Evolutionary conservation across 371 early-diverging fungal genomes (phyloP), one percentile per base, ranked within the genome.

Genomic region (Parasitella parasitica): DNA sequence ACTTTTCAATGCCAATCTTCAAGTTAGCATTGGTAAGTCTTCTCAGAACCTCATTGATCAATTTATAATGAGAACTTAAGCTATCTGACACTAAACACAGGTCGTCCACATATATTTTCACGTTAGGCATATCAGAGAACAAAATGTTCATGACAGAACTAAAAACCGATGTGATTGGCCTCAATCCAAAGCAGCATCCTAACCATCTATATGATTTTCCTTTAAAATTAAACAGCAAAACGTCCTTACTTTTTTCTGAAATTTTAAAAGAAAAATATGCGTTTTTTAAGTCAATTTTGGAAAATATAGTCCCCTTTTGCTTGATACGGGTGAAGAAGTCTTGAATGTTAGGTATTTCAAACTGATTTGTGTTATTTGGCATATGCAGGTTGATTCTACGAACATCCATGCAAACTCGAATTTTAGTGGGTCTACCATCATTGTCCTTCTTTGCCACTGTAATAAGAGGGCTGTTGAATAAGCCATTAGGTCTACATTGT

Each of bases 181-280:
- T 70, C 2, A 77, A 18, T 1, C 73, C 71, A 57, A 72, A 72
- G 2, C 71, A 71, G 3, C 61, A 59, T 0, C 49, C 56, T 36
- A 35, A 8, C 50, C 73, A 75, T 35, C 51, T 61, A 37, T 71
- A 78, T 27, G 73, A 66, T 24, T 35, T 54, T 11, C 60, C 50
- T 3, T 36, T 28, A 3, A 52, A 41, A 6, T 61, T 70, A 41
- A 69, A 72, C 0, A 55, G 57, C 2, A 49, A 61, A 38, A 24
- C 56, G 32, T 73, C 64, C 4, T 63, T 24, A 27, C 49, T 49
- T 6, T 24, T 54, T 28, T 63, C 54, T 30, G 55, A 15, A n/a
- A 78, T 58, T 11, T 64, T 53, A 13, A 75, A 64, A 3, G 66
- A 57, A 57, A 73, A 67, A 56, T 66, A 72, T 15, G 74, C 71